Base-by-base conservation (phyloP, 1,284 basidiomycete species). In the Ceratobasidium sp. region DNA sequence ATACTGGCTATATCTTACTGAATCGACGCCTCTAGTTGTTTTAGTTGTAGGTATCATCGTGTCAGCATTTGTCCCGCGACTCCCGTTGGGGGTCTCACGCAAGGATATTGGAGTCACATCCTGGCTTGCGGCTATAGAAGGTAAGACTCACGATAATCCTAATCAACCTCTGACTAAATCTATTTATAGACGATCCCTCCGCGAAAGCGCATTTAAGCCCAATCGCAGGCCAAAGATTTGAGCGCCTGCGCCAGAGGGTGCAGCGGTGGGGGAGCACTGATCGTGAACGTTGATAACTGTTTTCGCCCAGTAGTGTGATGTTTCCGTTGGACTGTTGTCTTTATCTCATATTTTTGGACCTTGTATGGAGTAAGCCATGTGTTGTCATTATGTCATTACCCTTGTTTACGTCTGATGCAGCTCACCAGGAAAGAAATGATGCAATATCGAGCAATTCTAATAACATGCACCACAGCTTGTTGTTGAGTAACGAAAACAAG, bases 61-160 rank as follows among this genome's bases (percentile, higher is more conserved):
- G 13, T 52, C 71, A 9, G 26, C 48, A 13, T 75, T 75, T 23
- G 71, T 75, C 2, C 71, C 71, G 10, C 59, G 61, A 12, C 48
- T 75, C 5, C 71, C 71, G 5, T 40, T 75, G 5, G 71, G 71
- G n/a, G 59, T 75, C 9, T 75, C 61, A 20, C 71, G 61, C 28
- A 75, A 56, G 61, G 71, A 75, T n/a, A 75, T 75, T 42, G 71
- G 71, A 5, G 71, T 75, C 7, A 52, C 42, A 3, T 75, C 71
- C 12, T 75, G 71, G 71, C 61, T 75, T 10, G 71, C 71, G 1
- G 71, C 71, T 7, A 75, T 75, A 46, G 71, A 75, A 75, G 61
- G 71, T 65, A 3, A 54, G 71, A 17, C 33, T 17, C 3, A 26
- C 20, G 3, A 10, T n/a, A 50, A 10, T 20, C 20, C 50, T 5